phyloP scores from a whole-genome alignment of 768 basidiomycete species.

The Leccinum fibrillosum region DNA sequence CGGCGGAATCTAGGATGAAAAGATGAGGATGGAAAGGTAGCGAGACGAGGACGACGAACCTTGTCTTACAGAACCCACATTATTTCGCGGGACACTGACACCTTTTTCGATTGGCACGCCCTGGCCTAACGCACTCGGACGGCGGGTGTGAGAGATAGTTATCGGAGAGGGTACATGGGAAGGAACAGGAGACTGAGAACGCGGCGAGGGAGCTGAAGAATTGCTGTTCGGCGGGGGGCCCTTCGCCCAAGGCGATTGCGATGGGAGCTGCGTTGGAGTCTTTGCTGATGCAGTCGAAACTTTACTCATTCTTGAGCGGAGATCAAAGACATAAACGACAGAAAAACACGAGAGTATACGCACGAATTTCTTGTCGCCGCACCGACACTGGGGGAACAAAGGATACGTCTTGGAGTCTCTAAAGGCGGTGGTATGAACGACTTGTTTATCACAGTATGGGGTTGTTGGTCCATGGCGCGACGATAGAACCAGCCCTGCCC shows the following conservation, averaged over 20 bases:
- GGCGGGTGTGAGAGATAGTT: conserved; percentile 65
- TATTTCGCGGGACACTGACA: conserved; percentile 65
- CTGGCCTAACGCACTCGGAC: conserved; percentile 71
- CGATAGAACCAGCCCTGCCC: too few relatives aligned
- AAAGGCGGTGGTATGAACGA: too few relatives aligned
- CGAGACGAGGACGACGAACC: conserved; percentile 44
- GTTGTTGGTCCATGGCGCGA: too few relatives aligned
- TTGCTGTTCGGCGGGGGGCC: conserved; percentile 68
- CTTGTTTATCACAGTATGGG: too few relatives aligned
- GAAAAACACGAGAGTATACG: conserved; percentile 25
- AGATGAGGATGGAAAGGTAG: conserved; percentile 19
- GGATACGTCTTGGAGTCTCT: too few relatives aligned
- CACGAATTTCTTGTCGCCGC: conserved; percentile 32
- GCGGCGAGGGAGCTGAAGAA: conserved; percentile 54
- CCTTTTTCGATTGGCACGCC: conserved; percentile 77
- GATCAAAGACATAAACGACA: too few relatives aligned
- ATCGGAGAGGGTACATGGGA: conserved; percentile 43
- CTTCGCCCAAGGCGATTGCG: conserved; percentile 88
- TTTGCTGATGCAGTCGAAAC: conserved; percentile 72
- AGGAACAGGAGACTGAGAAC: conserved; percentile 76
- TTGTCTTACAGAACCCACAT: conserved; percentile 64
- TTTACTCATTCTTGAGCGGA: conserved; percentile 82
- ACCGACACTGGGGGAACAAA: too few relatives aligned
- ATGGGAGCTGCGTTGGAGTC: conserved; percentile 69
- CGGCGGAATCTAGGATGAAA: conserved; percentile 46